Conservation (phyloP, 306 rosid species). For the Gleditsia sinensis region DNA sequence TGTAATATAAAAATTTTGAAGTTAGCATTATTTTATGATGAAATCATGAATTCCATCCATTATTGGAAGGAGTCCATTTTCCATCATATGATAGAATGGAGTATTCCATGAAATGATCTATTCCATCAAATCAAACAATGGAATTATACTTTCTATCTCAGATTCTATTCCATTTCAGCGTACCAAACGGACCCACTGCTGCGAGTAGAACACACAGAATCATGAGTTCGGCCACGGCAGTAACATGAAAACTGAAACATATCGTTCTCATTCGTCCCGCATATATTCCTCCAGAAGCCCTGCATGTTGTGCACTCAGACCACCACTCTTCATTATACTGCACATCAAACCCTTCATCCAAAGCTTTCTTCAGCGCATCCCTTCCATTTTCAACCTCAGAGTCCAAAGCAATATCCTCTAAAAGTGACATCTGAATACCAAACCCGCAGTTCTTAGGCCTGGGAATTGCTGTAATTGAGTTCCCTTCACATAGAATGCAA, state of each 20-base stretch:
- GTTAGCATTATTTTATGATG: too few relatives aligned
- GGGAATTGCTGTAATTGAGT: conserved; percentile 28
- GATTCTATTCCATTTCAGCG: too few relatives aligned
- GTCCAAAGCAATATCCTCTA: conserved; percentile 28
- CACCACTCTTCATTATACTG: conserved; percentile 21
- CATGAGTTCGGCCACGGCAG: conserved; percentile 29
- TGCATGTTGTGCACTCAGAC: neutral
- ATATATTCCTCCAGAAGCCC: conserved; percentile 13
- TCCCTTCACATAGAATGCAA: conserved; percentile 36
- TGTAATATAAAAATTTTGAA: too few relatives aligned
- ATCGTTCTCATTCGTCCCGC: conserved; percentile 38
- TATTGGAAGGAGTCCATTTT: too few relatives aligned
- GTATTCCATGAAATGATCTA: too few relatives aligned
- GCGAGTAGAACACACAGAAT: conserved; percentile 21
- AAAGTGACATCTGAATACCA: conserved; percentile 36
- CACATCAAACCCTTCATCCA: conserved; percentile 47
- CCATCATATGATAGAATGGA: too few relatives aligned
- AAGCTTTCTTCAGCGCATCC: conserved; percentile 9
- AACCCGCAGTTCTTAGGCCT: conserved; percentile 17
- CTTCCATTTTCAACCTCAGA: neutral
- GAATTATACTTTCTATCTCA: too few relatives aligned
- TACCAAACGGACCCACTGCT: conserved; percentile 31
- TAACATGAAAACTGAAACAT: conserved; percentile 36
- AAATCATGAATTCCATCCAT: too few relatives aligned
- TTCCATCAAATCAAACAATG: too few relatives aligned